Conservation (phyloP, 306 rosid genomes). For the Cicer bijugum region DNA sequence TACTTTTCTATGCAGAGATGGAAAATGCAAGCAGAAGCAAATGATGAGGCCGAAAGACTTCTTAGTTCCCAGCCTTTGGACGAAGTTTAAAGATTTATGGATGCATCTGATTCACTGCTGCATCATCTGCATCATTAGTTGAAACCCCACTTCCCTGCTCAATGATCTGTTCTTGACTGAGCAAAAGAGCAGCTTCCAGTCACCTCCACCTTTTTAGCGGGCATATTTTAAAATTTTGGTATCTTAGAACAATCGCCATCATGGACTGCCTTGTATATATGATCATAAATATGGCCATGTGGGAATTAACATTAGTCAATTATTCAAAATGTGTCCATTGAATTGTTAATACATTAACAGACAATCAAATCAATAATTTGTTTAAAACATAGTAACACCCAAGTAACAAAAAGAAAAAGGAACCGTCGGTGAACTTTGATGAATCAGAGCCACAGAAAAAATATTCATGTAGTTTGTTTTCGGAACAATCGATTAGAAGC, state of each 20-base stretch:
- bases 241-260: constrained; percentile 1
- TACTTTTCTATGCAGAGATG: constrained; percentile 60
- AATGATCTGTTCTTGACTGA: constrained; percentile 40
- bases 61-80: constrained; percentile 72
- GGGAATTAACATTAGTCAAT: neutral
- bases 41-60: constrained; percentile 92
- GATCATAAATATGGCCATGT: constrained; percentile 21
- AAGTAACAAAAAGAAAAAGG: constrained; percentile 20
- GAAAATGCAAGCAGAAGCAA: constrained; percentile 88
- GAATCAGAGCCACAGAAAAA: constrained; percentile 32
- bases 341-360: neutral
- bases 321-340: neutral
- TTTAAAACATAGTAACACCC: constrained; percentile 31
- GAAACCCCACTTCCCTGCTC: constrained; percentile 36
- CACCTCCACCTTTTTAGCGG: constrained; percentile 33
- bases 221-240: constrained; percentile 31
- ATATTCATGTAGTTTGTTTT: constrained; percentile 22
- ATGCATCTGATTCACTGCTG: constrained; percentile 13
- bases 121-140: constrained; percentile 35
- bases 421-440: constrained; percentile 33
- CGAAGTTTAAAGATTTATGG: constrained; percentile 47
- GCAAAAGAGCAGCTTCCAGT: constrained; percentile 33
- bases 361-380: constrained; percentile 9
- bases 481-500: constrained; percentile 58
- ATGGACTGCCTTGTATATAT: constrained; percentile 32